Conservation (phyloP, 768 basidiomycete species). For the Plicaturopsis crispa region DNA sequence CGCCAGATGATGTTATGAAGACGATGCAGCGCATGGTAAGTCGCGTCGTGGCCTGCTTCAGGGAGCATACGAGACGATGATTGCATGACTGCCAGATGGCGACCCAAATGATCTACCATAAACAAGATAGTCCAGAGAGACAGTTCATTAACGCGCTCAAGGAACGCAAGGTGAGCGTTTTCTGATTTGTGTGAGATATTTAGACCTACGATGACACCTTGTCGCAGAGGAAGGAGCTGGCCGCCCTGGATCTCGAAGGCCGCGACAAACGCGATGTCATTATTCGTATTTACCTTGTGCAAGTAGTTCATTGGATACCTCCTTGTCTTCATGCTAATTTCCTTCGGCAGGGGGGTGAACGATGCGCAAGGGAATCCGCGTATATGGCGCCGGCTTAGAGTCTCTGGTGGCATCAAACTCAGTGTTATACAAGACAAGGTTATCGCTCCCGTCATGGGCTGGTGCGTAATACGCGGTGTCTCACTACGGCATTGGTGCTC, state of each 20-base stretch:
- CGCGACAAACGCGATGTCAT: constrained; percentile 10
- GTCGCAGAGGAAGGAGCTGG: background rate
- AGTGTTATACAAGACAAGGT: constrained; percentile 27
- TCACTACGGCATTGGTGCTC: too few species aligned
- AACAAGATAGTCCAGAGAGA: constrained; percentile 11
- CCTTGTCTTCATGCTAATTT: background rate
- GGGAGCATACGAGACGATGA: too few species aligned
- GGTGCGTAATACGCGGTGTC: too few species aligned
- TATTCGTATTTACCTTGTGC: constrained; percentile 6
- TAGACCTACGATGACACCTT: background rate
- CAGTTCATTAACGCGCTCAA: constrained; percentile 18
- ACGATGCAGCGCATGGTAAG: constrained; percentile 5
- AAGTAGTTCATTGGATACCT: background rate
- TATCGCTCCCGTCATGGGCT: constrained; percentile 25
- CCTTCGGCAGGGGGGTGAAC: background rate
- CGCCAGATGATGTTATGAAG: constrained; percentile 1
- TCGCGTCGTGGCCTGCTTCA: background rate
- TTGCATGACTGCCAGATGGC: constrained; percentile 7
- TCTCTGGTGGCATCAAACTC: constrained; percentile 25
- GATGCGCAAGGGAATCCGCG: constrained; percentile 14
- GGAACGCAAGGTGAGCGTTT: constrained; percentile 16
- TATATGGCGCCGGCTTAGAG: constrained; percentile 23
- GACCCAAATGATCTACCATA: constrained; percentile 9
- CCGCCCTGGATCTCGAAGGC: constrained; percentile 5
- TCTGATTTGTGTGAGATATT: background rate